These are phyloP conservation scores for Populus hybrid DNA, from an alignment of 441 rosid species.

Conservation along the genomic window DNA sequence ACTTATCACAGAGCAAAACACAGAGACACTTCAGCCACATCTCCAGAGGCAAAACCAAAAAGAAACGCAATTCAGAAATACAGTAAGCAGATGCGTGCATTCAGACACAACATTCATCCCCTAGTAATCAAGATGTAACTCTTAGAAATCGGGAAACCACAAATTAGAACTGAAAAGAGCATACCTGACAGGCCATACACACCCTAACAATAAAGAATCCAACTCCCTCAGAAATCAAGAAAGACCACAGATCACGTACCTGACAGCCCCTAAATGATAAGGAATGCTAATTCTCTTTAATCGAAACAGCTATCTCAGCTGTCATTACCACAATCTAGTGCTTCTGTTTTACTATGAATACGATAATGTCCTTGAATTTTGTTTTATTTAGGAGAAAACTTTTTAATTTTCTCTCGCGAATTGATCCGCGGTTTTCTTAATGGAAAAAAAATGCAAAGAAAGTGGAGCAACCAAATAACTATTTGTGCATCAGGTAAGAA, in stretches of 20 bases:
- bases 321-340: neutral
- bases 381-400: no score
- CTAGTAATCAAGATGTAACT: neutral
- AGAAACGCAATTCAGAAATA: no score
- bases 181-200: neutral
- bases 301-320: neutral
- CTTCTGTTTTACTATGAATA: neutral
- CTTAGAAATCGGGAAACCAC: neutral
- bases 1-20: no score
- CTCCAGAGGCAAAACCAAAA: no score
- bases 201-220: neutral
- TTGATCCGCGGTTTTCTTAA: no score
- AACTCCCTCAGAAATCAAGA: neutral
- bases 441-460: no score
- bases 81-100: neutral
- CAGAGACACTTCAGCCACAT: no score
- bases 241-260: neutral
- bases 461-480: no score
- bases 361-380: no score
- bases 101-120: neutral
- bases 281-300: neutral
- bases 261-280: neutral
- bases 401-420: no score
- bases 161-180: neutral
- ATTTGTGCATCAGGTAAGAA: no score